Percentiles rank a stretch among this genome's conserved stretches.
phyloP scores from a whole-genome alignment of 2,329 filamentous ascomycete species.

The Shiraia sp. region DNA sequence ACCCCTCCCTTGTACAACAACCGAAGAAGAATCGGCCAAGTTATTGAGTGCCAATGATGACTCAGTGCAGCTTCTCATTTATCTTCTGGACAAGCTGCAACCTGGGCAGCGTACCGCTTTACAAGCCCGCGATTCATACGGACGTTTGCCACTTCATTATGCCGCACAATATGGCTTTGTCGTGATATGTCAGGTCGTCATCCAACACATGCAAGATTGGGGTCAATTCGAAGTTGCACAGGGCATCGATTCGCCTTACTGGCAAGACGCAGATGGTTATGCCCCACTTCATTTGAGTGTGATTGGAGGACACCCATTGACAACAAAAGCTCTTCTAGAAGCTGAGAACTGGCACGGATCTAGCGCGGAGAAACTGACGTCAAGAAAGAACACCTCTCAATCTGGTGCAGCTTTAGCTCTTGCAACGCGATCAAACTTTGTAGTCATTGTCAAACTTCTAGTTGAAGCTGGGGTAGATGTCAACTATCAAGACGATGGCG shows the following conservation, averaged over 20 bases:
- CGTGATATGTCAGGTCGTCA: conserved; percentile 83
- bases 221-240: conserved; percentile 79
- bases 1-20: conserved; percentile 65
- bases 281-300: conserved; percentile 91
- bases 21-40: conserved; percentile 65
- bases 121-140: conserved; percentile 72
- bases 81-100: conserved; percentile 69
- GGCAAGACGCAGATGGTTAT: conserved; percentile 92
- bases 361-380: conserved; percentile 63
- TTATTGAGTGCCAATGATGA: conserved; percentile 72
- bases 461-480: conserved; percentile 90
- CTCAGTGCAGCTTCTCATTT: conserved; percentile 68
- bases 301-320: conserved; percentile 85
- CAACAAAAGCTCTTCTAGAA: conserved; percentile 78
- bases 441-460: conserved; percentile 80
- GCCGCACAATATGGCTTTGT: conserved; percentile 94
- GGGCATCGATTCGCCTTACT: conserved; percentile 83
- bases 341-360: conserved; percentile 76
- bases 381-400: conserved; percentile 72
- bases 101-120: conserved; percentile 70
- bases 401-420: conserved; percentile 87
- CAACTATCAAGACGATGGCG: conserved; percentile 88
- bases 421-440: conserved; percentile 85
- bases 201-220: conserved; percentile 89
- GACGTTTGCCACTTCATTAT: conserved; percentile 86